Evolutionary conservation across 306 rosid species (phyloP).

Genomic region (Carpinus fangiana): DNA sequence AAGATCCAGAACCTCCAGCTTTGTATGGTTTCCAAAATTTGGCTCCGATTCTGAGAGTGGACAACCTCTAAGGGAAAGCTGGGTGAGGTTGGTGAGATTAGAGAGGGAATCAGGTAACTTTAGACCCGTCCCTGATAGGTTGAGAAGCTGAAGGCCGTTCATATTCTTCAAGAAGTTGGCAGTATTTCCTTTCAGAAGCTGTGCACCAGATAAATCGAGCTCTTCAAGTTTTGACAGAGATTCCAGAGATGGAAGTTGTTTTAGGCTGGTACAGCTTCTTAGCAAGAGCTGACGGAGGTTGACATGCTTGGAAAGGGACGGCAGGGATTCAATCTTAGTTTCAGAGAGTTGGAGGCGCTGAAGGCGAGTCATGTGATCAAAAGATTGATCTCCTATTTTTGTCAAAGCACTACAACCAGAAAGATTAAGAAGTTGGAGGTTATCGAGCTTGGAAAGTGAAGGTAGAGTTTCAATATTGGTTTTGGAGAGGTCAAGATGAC

Average conservation of each 20-base stretch:
- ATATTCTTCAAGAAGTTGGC: slow-evolving; percentile 19
- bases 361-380: slow-evolving; percentile 28
- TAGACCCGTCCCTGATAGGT: slow-evolving; percentile 27
- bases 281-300: slow-evolving; percentile 29
- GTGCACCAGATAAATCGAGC: slow-evolving; percentile 27
- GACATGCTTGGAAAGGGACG: slow-evolving; percentile 11
- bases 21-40: background rate
- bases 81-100: slow-evolving; percentile 24
- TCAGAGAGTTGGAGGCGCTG: slow-evolving; percentile 33
- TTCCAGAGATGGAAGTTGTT: slow-evolving; percentile 14
- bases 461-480: slow-evolving; percentile 3
- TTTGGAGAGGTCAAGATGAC: slow-evolving; percentile 29
- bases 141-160: slow-evolving; percentile 24
- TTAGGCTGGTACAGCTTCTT: slow-evolving; percentile 15
- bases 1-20: slow-evolving; percentile 40
- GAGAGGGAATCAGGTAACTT: slow-evolving; percentile 7
- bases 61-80: slow-evolving; percentile 28
- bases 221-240: slow-evolving; percentile 26
- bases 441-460: slow-evolving; percentile 11
- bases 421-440: slow-evolving; percentile 31
- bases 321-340: slow-evolving; percentile 23
- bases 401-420: slow-evolving; percentile 34
- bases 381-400: slow-evolving; percentile 19
- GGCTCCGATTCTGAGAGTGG: background rate
- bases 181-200: background rate